Evolutionary conservation across 225 moss, liverwort and hornwort species (phyloP), one percentile per base, ranked within the genome.

Genomic region (Pseudisothecium myosuroides): DNA sequence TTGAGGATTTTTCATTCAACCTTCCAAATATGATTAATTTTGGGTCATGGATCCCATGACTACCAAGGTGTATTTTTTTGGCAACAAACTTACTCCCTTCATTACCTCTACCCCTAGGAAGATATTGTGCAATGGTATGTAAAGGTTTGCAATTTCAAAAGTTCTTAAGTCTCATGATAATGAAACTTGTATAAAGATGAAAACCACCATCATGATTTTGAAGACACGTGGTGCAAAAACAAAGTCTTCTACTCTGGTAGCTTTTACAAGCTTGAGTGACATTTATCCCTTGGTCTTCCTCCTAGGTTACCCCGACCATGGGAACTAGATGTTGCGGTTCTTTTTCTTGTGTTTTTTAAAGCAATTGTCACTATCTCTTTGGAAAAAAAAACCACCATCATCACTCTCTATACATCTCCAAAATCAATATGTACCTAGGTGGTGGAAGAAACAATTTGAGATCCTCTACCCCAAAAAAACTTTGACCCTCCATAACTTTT

Each of bases 41-140:
- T 19, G 2, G 31, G 0, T 12, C 4, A 7, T 31, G 4, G 19
- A 49, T 47, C 31, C 3, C 2, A 11, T 31, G 3, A 7, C 31
- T 18, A 18, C 17, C 1, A 4, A 47, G 2, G 4, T 29, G 6
- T 31, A 31, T 31, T 3, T 47, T 14, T 71, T 23, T 31, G 10
- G 29, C 11, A 7, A 31, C 17, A 17, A 74, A 74, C 16, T 45
- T 47, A 29, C 31, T 31, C 11, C 0, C 17, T 47, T 74, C 7
- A 47, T 49, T 31, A 31, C 31, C 1, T 47, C 47, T 74, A 31
- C 4, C 4, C 1, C 3, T 7, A 49, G 0, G 2, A 31, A 74
- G 2, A 31, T 49, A 74, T 7, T 11, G 11, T 74, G 14, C 16
- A 45, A 45, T 1, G 2, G 2, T 47, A 45, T 31, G 0, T 2